Percentiles rank a stretch among this genome's conserved stretches.
Conservation (phyloP, 371 early-diverging fungal species). For the Zopfochytrium polystomum region DNA sequence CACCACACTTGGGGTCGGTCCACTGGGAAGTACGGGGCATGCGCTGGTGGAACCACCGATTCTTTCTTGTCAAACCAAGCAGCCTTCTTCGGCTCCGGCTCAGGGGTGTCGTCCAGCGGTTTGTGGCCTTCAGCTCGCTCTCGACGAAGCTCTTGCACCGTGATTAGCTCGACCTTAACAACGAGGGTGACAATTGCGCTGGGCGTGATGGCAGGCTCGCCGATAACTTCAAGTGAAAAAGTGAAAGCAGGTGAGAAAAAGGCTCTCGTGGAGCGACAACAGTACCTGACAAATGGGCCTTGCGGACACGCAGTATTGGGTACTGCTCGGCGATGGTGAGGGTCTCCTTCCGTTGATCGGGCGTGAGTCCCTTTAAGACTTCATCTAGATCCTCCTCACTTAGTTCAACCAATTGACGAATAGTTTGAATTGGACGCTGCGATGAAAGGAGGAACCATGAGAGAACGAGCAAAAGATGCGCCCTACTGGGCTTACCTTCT, state of each 20-base stretch:
- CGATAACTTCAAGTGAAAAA: conserved; percentile 32
- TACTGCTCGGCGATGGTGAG: conserved; percentile 71
- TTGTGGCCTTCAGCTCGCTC: conserved; percentile 21
- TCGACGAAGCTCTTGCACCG: conserved; percentile 16
- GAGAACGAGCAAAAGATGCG: background rate
- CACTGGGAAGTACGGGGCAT: conserved; percentile 48
- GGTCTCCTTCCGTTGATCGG: conserved; percentile 64
- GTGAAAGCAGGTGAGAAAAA: background rate
- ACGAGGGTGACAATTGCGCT: conserved; percentile 44
- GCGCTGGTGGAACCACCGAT: conserved; percentile 16
- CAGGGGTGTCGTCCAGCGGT: conserved; percentile 27
- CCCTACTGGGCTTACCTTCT: conserved; percentile 27
- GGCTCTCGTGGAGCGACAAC: background rate
- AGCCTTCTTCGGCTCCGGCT: conserved; percentile 29
- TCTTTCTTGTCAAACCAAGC: conserved; percentile 29
- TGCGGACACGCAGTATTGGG: conserved; percentile 67
- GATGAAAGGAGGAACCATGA: background rate
- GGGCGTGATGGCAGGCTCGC: conserved; percentile 48
- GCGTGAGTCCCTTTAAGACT: conserved; percentile 51
- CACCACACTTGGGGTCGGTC: conserved; percentile 87
- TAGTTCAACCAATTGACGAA: conserved; percentile 66
- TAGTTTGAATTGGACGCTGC: conserved; percentile 48
- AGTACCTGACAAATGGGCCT: conserved; percentile 72
- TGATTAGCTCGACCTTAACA: conserved; percentile 37
- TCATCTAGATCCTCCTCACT: conserved; percentile 55